These are phyloP conservation scores for Acarospora socialis DNA, from an alignment of 2,329 filamentous ascomycete genomes.

Conservation along the genomic window DNA sequence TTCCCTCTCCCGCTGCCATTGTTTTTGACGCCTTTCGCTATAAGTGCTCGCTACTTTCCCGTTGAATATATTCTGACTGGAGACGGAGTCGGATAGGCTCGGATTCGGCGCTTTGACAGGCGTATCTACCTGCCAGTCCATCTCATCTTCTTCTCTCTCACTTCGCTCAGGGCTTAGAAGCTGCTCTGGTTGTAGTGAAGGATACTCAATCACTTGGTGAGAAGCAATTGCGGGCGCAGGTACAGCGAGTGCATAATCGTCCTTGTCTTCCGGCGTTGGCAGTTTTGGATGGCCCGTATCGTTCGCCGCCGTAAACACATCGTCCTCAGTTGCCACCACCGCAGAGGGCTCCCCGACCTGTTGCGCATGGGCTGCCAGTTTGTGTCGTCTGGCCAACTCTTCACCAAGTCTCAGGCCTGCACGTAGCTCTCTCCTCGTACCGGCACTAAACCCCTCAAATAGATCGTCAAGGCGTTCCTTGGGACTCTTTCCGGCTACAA, in stretches of 20 bases:
- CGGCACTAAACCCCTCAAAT: conserved; percentile 25
- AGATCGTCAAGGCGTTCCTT: conserved; percentile 22
- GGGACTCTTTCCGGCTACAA: conserved; percentile 6
- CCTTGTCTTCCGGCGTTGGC: neutral
- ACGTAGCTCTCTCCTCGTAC: conserved; percentile 26
- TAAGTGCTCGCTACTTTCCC: conserved; percentile 9
- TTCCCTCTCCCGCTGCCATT: conserved; percentile 33
- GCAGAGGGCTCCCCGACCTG: neutral
- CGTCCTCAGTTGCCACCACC: neutral
- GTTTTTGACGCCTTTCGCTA: conserved; percentile 24
- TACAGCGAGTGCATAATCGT: neutral
- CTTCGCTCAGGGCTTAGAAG: conserved; percentile 11
- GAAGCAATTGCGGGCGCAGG: no score
- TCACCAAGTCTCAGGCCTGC: conserved; percentile 30
- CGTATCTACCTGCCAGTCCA: conserved; percentile 12
- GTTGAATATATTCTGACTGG: no score
- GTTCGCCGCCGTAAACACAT: neutral
- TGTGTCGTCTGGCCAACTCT: conserved; percentile 26
- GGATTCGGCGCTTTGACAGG: no score
- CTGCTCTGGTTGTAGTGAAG: conserved; percentile 6
- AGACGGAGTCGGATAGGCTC: no score
- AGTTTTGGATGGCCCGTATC: neutral
- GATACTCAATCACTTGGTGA: neutral
- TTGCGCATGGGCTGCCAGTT: no score
- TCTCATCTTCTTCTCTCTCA: conserved; percentile 8